phyloP scores from a whole-genome alignment of 306 rosid genomes.

The Albizia julibrissin region DNA sequence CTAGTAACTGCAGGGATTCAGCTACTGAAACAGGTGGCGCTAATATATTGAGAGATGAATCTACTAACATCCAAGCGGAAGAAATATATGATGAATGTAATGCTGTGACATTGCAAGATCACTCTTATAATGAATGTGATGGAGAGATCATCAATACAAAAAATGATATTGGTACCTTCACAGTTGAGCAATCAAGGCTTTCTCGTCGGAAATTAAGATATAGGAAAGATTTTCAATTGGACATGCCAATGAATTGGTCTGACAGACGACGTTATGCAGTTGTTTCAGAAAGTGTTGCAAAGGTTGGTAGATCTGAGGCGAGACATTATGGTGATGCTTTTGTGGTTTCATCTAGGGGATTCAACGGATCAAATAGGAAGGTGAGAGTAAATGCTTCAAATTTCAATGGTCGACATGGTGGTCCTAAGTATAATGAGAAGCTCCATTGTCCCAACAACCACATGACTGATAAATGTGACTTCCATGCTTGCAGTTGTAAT shows the following conservation, averaged over 20 bases:
- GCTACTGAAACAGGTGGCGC: slow-evolving; percentile 57
- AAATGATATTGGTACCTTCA: slow-evolving; percentile 54
- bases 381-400: slow-evolving; percentile 58
- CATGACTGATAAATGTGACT: slow-evolving; percentile 64
- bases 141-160: slow-evolving; percentile 53
- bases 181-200: slow-evolving; percentile 59
- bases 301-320: slow-evolving; percentile 52
- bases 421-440: slow-evolving; percentile 71
- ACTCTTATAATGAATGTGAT: slow-evolving; percentile 49
- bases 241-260: slow-evolving; percentile 72
- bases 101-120: slow-evolving; percentile 47
- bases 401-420: slow-evolving; percentile 65
- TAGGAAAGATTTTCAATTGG: slow-evolving; percentile 68
- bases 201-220: slow-evolving; percentile 61
- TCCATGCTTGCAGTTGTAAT: slow-evolving; percentile 78
- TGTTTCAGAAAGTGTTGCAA: slow-evolving; percentile 60
- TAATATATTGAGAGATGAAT: slow-evolving; percentile 54
- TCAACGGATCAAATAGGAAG: slow-evolving; percentile 55
- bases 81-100: slow-evolving; percentile 47
- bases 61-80: slow-evolving; percentile 56
- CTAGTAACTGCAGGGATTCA: slow-evolving; percentile 48
- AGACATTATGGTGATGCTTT: slow-evolving; percentile 65
- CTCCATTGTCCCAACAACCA: slow-evolving; percentile 59
- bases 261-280: slow-evolving; percentile 61
- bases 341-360: slow-evolving; percentile 59